Conservation (phyloP, 1,284 basidiomycete genomes). For the Puccinia coronata region DNA sequence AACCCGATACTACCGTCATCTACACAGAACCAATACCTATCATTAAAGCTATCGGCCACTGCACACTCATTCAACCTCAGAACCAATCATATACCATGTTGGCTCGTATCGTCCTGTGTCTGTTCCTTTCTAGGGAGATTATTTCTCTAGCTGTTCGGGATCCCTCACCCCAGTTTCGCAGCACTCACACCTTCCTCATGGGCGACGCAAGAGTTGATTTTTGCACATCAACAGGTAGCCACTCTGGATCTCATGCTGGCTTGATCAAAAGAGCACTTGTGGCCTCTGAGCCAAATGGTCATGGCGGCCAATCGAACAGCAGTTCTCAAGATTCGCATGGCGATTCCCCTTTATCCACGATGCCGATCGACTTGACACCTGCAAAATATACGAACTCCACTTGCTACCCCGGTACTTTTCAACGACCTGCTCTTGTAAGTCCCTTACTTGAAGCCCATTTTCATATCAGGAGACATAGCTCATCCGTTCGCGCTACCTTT, state of each 20-base stretch:
- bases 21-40: not conserved
- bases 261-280: not conserved
- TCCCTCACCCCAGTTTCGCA: not conserved
- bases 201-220: not conserved
- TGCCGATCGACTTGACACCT: slow-evolving; percentile 30
- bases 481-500: not conserved
- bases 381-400: not conserved
- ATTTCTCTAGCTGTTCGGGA: not conserved
- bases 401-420: slow-evolving; percentile 30
- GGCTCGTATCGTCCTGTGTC: not conserved
- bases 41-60: not conserved
- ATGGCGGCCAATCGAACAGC: not conserved
- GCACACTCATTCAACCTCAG: not conserved
- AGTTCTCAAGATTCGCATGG: not conserved
- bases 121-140: not conserved
- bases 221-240: not conserved
- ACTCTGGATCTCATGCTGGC: not conserved
- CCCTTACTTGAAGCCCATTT: not conserved
- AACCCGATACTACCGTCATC: too few species aligned
- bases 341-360: not conserved
- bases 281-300: not conserved
- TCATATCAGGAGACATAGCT: not conserved
- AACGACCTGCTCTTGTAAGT: not conserved
- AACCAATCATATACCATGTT: not conserved
- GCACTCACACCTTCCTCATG: not conserved